Evolutionary conservation across 2,329 filamentous ascomycete species (phyloP), one percentile per base, ranked within the genome.

Genomic region (Microsporum audouinii): DNA sequence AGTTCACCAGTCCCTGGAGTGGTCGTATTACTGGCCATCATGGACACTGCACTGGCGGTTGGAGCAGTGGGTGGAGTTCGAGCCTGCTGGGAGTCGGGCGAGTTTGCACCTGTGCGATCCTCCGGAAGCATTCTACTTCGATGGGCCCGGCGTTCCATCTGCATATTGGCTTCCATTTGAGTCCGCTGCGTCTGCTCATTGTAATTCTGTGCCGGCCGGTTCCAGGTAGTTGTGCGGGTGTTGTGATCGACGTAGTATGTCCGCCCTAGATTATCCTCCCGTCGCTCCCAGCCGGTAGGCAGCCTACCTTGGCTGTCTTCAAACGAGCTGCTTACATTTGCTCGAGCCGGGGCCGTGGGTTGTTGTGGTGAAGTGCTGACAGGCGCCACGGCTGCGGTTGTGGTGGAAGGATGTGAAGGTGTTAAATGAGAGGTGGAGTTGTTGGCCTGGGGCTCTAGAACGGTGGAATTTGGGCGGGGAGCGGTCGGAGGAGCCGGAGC

Each of bases 221-320:
- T 92, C 94, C 94, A 99, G 68, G 92, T 97, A 0, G 94, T 99
- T 60, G 94, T 92, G 68, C 94, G 83, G 5, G 91, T 96, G 73
- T 97, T 97, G 73, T 97, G 94, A 71, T 99, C 94, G 59, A 99
- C 94, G 72, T 97, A 99, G 72, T 99, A 99, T 27, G 92, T 97
- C 69, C 94, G 84, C 59, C 94, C 92, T 49, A 97, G 76, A 68
- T 96, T 94, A 72, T 99, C 94, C 74, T 97, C 92, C 61, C 94
- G 85, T 61, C 94, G 86, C 77, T 99, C 94, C 92, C 94, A 99
- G 38, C 94, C 94, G 58, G 88, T 86, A 38, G 94, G 94, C 60
- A 99, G 77, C 67, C 92, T 86, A 61, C 94, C 94, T 71, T 96
- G 91, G n/a, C 86, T 85, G 75, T 99, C 94, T 76, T 97, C 92